A percentile compares a stretch with the other conserved stretches of the same genome.
These are phyloP conservation scores for Pilatotrama ljubarskyi DNA, from an alignment of 768 basidiomycete species.

Conservation along the genomic window DNA sequence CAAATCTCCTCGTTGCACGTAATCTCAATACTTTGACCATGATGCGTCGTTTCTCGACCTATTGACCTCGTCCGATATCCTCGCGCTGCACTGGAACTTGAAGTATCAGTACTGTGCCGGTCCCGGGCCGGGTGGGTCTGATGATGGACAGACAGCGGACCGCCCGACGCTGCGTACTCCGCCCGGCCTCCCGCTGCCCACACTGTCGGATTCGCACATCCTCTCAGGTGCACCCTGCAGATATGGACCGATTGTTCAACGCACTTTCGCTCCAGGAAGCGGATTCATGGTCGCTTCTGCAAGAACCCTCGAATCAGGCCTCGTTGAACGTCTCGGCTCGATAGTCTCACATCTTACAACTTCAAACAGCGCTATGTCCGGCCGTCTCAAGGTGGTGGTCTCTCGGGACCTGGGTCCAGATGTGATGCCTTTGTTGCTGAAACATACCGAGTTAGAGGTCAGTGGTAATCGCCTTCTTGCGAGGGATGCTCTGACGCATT, in stretches of 20 bases:
- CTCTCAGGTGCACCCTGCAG: too few species aligned
- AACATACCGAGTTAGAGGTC: conserved; percentile 57
- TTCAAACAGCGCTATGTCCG: conserved; percentile 8
- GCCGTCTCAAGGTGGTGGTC: conserved; percentile 50
- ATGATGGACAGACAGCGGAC: background rate
- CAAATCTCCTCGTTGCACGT: background rate
- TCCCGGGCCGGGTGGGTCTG: background rate
- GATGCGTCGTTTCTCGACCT: too few species aligned
- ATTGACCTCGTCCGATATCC: too few species aligned
- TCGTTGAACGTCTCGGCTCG: background rate
- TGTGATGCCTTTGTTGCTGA: conserved; percentile 56
- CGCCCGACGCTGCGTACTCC: too few species aligned
- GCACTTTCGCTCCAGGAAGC: background rate
- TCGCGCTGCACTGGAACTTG: too few species aligned
- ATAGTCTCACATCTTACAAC: conserved; percentile 5
- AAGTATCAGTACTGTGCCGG: too few species aligned
- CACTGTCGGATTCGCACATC: too few species aligned
- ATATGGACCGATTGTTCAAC: background rate
- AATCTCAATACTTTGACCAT: too few species aligned
- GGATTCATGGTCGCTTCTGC: background rate
- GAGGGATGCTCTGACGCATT: background rate
- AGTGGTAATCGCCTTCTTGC: conserved; percentile 1
- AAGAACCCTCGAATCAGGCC: background rate
- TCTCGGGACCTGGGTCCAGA: conserved; percentile 62
- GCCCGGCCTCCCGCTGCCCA: too few species aligned